Evolutionary conservation across 495 filamentous ascomycete genomes (phyloP).

Genomic region (Physcia stellaris): DNA sequence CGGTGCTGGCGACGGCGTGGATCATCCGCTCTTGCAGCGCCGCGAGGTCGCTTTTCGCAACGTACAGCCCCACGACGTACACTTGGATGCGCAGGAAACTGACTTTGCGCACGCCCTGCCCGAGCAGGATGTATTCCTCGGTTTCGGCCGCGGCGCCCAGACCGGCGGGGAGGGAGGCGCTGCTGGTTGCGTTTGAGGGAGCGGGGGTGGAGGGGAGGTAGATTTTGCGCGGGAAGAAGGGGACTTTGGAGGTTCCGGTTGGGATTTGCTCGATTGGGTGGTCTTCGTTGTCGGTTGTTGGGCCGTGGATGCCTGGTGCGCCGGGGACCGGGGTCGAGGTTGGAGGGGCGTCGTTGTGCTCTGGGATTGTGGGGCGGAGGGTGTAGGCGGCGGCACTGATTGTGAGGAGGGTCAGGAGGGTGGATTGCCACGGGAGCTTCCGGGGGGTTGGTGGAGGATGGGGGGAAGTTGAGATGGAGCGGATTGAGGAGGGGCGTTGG

Average conservation of each 20-base stretch:
- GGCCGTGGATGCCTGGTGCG: too few relatives aligned
- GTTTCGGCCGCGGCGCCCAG: slow-evolving; percentile 27
- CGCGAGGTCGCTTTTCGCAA: slow-evolving; percentile 62
- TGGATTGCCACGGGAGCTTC: too few relatives aligned
- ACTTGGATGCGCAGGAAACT: slow-evolving; percentile 85
- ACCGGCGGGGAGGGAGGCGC: slow-evolving; percentile 18
- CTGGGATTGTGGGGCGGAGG: too few relatives aligned
- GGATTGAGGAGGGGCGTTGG: too few relatives aligned
- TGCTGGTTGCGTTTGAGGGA: slow-evolving; percentile 12
- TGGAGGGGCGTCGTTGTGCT: too few relatives aligned
- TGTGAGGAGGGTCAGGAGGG: too few relatives aligned
- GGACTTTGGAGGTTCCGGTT: slow-evolving; percentile 74
- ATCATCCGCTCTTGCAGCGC: slow-evolving; percentile 42
- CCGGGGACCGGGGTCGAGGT: too few relatives aligned
- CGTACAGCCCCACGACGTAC: slow-evolving; percentile 86
- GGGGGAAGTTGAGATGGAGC: too few relatives aligned
- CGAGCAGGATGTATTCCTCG: slow-evolving; percentile 74
- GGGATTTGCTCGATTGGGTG: too few relatives aligned
- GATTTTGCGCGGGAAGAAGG: slow-evolving; percentile 65
- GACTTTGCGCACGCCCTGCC: slow-evolving; percentile 76
- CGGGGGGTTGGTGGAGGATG: too few relatives aligned
- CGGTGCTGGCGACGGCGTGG: slow-evolving; percentile 28
- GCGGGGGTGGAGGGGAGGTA: slow-evolving; percentile 35
- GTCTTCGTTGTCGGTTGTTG: too few relatives aligned
- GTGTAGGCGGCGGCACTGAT: too few relatives aligned